A percentile compares a stretch with the other conserved stretches of the same genome.
phyloP scores from a whole-genome alignment of 1,284 basidiomycete species.

The Microbotryomycetes sp. region DNA sequence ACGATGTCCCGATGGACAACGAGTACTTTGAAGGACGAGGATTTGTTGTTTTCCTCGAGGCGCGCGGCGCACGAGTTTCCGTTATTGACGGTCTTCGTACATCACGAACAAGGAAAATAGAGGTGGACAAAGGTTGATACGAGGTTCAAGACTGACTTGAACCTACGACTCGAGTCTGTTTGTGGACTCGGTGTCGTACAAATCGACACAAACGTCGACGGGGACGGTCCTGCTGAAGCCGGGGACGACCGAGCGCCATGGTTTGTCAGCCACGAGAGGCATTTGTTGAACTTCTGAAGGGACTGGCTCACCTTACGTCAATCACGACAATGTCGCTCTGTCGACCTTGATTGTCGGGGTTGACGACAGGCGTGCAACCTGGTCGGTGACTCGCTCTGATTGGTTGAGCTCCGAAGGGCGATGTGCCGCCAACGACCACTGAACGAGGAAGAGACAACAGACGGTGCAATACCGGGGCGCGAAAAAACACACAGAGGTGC shows the following conservation, averaged over 20 bases:
- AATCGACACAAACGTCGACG: too few species aligned
- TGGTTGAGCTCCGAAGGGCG: not conserved
- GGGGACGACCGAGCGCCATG: too few species aligned
- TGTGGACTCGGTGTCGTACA: not conserved
- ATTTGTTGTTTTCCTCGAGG: not conserved
- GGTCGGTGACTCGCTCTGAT: not conserved
- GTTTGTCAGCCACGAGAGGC: too few species aligned
- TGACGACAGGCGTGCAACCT: not conserved
- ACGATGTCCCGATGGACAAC: not conserved
- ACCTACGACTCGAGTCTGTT: not conserved
- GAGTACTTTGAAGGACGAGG: not conserved
- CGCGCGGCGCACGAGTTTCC: not conserved
- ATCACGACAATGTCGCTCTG: too few species aligned
- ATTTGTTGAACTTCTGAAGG: too few species aligned
- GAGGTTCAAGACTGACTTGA: not conserved
- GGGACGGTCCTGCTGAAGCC: not conserved
- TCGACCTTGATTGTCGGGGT: too few species aligned
- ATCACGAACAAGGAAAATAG: not conserved
- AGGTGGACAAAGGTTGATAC: not conserved
- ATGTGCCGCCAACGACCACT: not conserved
- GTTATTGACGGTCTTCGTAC: not conserved
- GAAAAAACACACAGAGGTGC: not conserved
- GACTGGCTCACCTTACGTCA: too few species aligned
- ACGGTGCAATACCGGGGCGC: not conserved
- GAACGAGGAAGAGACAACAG: not conserved